Base-by-base conservation (phyloP, 2,329 filamentous ascomycete genomes). In the Ophiostoma sp. region DNA sequence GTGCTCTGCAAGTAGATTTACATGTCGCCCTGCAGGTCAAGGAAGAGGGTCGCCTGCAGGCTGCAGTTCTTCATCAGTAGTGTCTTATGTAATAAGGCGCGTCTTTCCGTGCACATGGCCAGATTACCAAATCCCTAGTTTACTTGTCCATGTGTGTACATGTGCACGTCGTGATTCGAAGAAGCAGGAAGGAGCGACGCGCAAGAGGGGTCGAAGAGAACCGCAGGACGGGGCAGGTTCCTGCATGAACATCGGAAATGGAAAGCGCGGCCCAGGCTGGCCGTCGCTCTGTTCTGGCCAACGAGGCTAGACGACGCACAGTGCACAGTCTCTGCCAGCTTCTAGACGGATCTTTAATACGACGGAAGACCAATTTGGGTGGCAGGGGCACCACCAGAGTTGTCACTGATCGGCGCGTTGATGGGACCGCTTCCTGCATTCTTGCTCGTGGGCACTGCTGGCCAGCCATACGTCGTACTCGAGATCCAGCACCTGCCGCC, bases 171-270 rank as follows among this genome's bases (percentile, higher is more conserved):
- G 41, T 64, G n/a, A 44, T 27, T 27, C 49, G 9, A 27, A 18
- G n/a, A 55, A 27, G 49, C 49, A 64, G 62, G 62, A 64, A 64
- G 40, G 62, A 27, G 40, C 62, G 62, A 42, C 38, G 62, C 41
- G 62, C 58, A 64, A 64, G 38, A 64, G 42, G 64, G 42, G 16
- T 36, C n/a, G 18, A 6, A 38, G 18, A 27, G 27, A 27, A 27
- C 27, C 27, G 27, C 27, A 27, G 27, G 27, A 27, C 27, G 2
- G 27, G 27, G 27, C 12, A 27, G 40, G 64, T 65, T 65, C 64
- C 64, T 65, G 64, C 64, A 52, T 49, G 27, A 52, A 14, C 12
- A 36, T 64, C 63, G 63, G 63, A 45, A 44, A 64, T 45, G 45
- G 64, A 49, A 52, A 27, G 49, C 18, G 64, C 41, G 4, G 63